phyloP scores from a whole-genome alignment of 2,329 filamentous ascomycete species.

The Nannizzia gypsea region DNA sequence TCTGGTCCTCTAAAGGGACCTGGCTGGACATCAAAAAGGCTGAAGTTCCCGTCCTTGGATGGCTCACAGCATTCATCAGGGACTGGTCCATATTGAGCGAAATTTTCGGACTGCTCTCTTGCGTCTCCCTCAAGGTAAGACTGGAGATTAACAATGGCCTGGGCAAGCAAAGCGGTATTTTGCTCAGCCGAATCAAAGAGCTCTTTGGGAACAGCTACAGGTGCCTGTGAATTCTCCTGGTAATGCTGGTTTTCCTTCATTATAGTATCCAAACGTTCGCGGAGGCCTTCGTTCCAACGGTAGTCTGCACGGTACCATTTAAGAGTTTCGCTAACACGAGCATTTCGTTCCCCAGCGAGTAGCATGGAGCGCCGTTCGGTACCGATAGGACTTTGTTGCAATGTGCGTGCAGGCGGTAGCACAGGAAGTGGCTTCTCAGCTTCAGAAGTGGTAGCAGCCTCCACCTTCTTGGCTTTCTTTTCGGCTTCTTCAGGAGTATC shows the following conservation, averaged over 20 bases:
- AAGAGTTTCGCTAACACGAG: constrained; percentile 9
- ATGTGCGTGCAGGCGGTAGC: constrained; percentile 4
- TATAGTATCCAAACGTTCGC: constrained; percentile 8
- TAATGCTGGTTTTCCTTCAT: constrained; percentile 6
- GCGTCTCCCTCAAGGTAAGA: constrained; percentile 8
- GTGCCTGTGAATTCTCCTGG: neutral
- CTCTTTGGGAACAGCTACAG: neutral
- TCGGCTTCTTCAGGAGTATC: neutral
- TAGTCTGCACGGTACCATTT: constrained; percentile 10
- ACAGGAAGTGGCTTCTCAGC: constrained; percentile 6
- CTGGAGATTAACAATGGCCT: constrained; percentile 12
- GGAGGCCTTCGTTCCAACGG: constrained; percentile 8
- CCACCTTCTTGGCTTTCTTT: neutral
- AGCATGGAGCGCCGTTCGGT: neutral
- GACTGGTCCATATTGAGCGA: constrained; percentile 12
- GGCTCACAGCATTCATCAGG: constrained; percentile 8
- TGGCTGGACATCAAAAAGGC: constrained; percentile 7
- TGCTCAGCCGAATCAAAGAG: constrained; percentile 4
- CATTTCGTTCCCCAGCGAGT: neutral
- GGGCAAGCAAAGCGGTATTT: constrained; percentile 8
- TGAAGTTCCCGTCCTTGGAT: constrained; percentile 3
- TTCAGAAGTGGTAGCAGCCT: neutral
- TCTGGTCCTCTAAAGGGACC: neutral
- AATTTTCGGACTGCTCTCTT: constrained; percentile 7
- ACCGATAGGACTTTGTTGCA: neutral